Conservation (phyloP, 495 filamentous ascomycete species). For the Neurospora sp. region DNA sequence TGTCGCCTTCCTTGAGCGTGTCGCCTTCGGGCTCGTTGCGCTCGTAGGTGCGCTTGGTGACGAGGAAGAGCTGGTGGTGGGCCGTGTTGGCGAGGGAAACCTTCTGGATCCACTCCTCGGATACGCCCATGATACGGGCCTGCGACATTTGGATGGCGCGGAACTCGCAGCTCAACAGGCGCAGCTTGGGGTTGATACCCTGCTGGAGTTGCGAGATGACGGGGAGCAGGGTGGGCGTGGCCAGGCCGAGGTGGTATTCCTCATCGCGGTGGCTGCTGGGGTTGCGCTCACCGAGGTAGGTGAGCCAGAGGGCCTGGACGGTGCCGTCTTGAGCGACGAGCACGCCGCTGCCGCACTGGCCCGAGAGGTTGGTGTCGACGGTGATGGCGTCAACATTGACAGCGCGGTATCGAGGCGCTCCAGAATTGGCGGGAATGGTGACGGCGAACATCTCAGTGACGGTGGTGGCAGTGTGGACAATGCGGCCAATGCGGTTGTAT, state of each 20-base stretch:
- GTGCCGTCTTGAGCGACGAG: slow-evolving; percentile 82
- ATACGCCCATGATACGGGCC: slow-evolving; percentile 95
- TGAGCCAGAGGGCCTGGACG: slow-evolving; percentile 91
- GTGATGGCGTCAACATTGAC: slow-evolving; percentile 97
- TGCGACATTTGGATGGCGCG: slow-evolving; percentile 95
- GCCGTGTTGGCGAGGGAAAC: slow-evolving; percentile 79
- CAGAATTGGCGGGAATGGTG: slow-evolving; percentile 84
- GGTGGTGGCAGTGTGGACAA: slow-evolving; percentile 86
- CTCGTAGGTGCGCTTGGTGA: slow-evolving; percentile 67
- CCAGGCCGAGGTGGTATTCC: slow-evolving; percentile 92
- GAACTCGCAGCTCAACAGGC: slow-evolving; percentile 89
- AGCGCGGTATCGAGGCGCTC: slow-evolving; percentile 86
- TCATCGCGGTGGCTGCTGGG: slow-evolving; percentile 74
- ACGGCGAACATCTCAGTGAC: slow-evolving; percentile 98
- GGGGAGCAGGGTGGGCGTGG: slow-evolving; percentile 78
- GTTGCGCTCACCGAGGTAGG: slow-evolving; percentile 84
- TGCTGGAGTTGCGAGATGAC: slow-evolving; percentile 75
- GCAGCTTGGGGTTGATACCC: slow-evolving; percentile 65
- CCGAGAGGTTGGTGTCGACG: slow-evolving; percentile 82
- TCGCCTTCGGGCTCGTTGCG: slow-evolving; percentile 52
- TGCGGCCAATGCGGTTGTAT: slow-evolving; percentile 89
- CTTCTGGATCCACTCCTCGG: slow-evolving; percentile 87
- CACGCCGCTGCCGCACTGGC: slow-evolving; percentile 92
- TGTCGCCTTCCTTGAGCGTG: slow-evolving; percentile 76
- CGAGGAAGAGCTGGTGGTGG: slow-evolving; percentile 95